Base-by-base conservation (phyloP, 2,329 filamentous ascomycete species). In the Colletotrichum camelliae region DNA sequence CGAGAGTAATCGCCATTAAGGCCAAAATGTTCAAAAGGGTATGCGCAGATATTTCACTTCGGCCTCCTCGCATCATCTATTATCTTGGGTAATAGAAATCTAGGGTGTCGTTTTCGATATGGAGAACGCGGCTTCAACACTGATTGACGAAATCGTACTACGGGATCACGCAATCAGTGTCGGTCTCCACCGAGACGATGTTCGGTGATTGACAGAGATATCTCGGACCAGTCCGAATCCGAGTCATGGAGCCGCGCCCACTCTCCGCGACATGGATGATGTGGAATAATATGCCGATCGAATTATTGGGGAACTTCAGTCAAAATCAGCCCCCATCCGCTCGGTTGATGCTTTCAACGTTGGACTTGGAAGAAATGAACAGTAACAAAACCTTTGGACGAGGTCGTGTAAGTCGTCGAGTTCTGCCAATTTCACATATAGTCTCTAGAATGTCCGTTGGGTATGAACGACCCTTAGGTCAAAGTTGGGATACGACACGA, bases 81-180 rank as follows among this genome's bases (percentile, higher is more conserved):
- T 48, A 29, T 70, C 67, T 62, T 70, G 67, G 16, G 67, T 70
- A 70, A 70, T 37, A 18, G 57, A 70, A 70, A 62, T 27, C 39
- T 10, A 15, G 37, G 55, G 13, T 21, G 43, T 33, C 15, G 70
- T 68, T 37, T 21, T 68, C 27, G 73, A 64, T 69, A 75, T 73
- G 64, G 70, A 68, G 57, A 73, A 29, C 21, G 9, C 43, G n/a
- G 39, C 29, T 58, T 64, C 18, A 58, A 31, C 7, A 18, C 15
- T 60, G 43, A 73, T 68, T 75, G 73, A 75, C 73, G 73, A 62
- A 72, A 75, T 75, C 70, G 31, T 21, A 27, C 43, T 68, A 31
- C 31, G 21, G 43, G 52, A 75, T 75, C 64, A 75, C 73, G 73
- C 73, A 68, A 75, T 73, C 64, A 39, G 29, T 58, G 7, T 57